Evolutionary conservation across 139 green algal genomes (phyloP).

Genomic region (Chlamydomonas asymmetrica): DNA sequence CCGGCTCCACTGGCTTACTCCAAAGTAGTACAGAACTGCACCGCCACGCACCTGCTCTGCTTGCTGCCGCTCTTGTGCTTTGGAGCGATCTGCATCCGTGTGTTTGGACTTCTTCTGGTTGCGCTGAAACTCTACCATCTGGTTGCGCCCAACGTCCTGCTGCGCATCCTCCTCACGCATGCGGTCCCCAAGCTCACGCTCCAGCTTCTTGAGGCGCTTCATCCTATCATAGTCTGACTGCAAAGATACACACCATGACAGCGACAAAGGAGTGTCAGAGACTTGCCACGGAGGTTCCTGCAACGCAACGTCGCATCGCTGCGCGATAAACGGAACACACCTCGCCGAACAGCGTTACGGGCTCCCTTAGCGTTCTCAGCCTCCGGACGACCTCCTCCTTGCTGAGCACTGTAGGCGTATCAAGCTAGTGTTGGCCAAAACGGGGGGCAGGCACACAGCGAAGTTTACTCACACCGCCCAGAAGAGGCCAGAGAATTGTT

Average conservation of each 20-base stretch:
- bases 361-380: slow-evolving; percentile 83
- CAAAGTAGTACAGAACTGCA: too few species aligned
- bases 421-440: neutral
- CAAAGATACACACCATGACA: too few species aligned
- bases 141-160: slow-evolving; percentile 73
- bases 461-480: neutral
- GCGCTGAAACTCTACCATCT: slow-evolving; percentile 65
- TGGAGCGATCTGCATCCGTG: slow-evolving; percentile 2
- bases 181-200: slow-evolving; percentile 53
- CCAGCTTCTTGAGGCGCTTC: slow-evolving; percentile 61
- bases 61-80: neutral
- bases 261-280: too few species aligned
- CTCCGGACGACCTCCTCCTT: slow-evolving; percentile 80
- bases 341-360: slow-evolving; percentile 94
- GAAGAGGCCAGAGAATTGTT: neutral
- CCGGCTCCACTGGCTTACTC: too few species aligned
- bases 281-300: too few species aligned
- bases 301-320: too few species aligned
- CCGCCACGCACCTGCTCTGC: slow-evolving; percentile 2
- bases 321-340: slow-evolving; percentile 24
- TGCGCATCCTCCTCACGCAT: slow-evolving; percentile 64
- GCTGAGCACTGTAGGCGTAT: slow-evolving; percentile 41
- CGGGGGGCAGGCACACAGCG: neutral
- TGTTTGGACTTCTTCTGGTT: slow-evolving; percentile 40
- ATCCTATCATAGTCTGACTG: slow-evolving; percentile 52